Evolutionary conservation across 164 flowering plant species (phyloP).

Genomic region (Cinnamomum chago): DNA sequence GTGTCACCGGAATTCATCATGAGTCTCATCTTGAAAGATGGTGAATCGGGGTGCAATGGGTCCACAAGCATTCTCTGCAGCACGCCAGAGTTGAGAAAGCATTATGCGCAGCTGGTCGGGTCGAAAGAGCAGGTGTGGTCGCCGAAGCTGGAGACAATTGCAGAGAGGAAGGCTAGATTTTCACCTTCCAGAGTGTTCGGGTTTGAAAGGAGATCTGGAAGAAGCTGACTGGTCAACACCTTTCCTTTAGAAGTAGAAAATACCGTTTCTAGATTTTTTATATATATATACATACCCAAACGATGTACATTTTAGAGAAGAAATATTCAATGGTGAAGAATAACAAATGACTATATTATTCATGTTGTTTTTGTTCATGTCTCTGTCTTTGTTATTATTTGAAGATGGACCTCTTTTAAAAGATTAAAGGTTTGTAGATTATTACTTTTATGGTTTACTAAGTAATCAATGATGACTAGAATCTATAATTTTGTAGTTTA

Average conservation of each 20-base stretch:
- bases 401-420: neutral
- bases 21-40: slow-evolving; percentile 26
- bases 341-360: neutral
- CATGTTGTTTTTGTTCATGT: neutral
- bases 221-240: neutral
- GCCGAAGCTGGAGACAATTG: slow-evolving; percentile 79
- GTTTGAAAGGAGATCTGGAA: slow-evolving; percentile 38
- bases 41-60: neutral
- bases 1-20: slow-evolving; percentile 65
- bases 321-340: neutral
- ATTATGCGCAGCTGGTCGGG: slow-evolving; percentile 68
- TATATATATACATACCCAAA: neutral
- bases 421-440: too few relatives aligned
- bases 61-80: slow-evolving; percentile 47
- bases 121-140: slow-evolving; percentile 73
- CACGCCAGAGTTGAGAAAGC: slow-evolving; percentile 89
- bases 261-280: too few relatives aligned
- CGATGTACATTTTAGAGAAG: neutral
- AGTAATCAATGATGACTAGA: too few relatives aligned
- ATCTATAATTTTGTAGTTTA: too few relatives aligned
- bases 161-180: slow-evolving; percentile 49
- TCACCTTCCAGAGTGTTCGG: slow-evolving; percentile 65
- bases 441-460: too few relatives aligned
- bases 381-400: neutral
- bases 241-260: too few relatives aligned